phyloP scores from a whole-genome alignment of 2,329 filamentous ascomycete genomes.

The Claviceps sp. region DNA sequence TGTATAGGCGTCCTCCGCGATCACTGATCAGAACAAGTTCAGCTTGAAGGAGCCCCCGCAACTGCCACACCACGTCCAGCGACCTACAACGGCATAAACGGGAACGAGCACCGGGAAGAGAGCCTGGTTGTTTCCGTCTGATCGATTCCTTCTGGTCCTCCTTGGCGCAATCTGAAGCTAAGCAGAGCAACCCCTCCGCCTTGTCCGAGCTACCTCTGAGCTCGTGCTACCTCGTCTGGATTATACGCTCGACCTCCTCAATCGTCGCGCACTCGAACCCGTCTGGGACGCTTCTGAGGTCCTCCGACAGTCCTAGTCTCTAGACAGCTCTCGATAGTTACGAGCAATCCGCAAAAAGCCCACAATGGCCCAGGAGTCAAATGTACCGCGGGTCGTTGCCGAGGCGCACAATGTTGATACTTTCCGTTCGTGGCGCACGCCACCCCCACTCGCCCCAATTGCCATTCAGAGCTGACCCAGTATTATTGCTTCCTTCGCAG shows the following conservation, averaged over 20 bases:
- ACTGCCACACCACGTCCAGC: too few relatives aligned
- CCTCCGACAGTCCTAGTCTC: too few relatives aligned
- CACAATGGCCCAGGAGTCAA: conserved; percentile 31
- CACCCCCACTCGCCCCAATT: neutral
- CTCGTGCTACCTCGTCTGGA: neutral
- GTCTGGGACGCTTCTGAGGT: neutral
- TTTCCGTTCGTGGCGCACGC: conserved; percentile 37
- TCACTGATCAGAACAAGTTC: too few relatives aligned
- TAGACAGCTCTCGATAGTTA: too few relatives aligned
- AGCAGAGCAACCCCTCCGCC: conserved; percentile 6
- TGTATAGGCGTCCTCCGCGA: too few relatives aligned
- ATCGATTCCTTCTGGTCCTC: neutral
- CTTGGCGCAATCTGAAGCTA: neutral
- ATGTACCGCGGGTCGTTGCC: conserved; percentile 49
- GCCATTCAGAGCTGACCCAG: neutral
- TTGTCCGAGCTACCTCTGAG: neutral
- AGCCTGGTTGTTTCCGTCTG: neutral
- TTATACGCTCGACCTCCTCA: neutral
- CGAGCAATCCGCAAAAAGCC: too few relatives aligned
- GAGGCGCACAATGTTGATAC: conserved; percentile 70
- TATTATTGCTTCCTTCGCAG: conserved; percentile 21
- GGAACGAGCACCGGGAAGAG: neutral
- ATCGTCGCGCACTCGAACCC: neutral
- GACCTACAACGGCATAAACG: too few relatives aligned
- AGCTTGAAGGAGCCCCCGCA: too few relatives aligned